Evolutionary conservation across 352 stramenopile species (phyloP), one percentile per base, ranked within the genome.

Genomic region (Peronospora tabacina): DNA sequence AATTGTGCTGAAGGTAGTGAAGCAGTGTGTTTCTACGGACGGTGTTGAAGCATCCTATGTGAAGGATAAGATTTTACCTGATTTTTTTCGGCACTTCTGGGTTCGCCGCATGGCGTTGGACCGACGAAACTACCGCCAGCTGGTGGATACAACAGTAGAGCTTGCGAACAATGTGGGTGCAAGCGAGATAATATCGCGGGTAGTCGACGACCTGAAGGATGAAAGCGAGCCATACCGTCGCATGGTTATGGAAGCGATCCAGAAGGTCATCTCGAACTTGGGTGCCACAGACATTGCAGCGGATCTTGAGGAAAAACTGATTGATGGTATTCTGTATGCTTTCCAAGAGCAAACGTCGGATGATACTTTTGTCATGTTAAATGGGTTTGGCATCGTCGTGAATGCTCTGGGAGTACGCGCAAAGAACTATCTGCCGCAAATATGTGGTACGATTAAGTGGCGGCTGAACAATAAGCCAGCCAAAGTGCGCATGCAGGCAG

Each of bases 1-100:
- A 65, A 97, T 98, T 51, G 92, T 98, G 44, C 63, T 98, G 6
- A 97, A 97, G 58, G 94, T 98, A 13, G 87, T 98, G 8, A 95
- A 97, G 61, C 96, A 99, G 68, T 99, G 96, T 71, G 96, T 99
- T 8, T 87, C 86, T 29, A 99, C 96, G 0, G 96, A 98, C 33
- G 96, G 97, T 50, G 96, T 99, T n/a, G 93, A 98, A 49, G 84
- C 95, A 5, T 75, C 95, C 0, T 99, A 98, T 66, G 95, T 99
- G 26, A 94, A 96, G 44, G 95, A 98, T 52, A 88, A 98, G 38
- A 97, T 99, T 43, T 61, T 99, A 20, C 96, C 96, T 3, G 95
- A 98, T 52, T 99, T 99, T 68, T 99, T 99, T 75, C 65, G 82
- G 5, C 96, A 98, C 59, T 99, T 99, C 63, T 99, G 96, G 97